Evolutionary conservation across 345 rosid species (phyloP), one percentile per base, ranked within the genome.

Genomic region (Boechera stricta): DNA sequence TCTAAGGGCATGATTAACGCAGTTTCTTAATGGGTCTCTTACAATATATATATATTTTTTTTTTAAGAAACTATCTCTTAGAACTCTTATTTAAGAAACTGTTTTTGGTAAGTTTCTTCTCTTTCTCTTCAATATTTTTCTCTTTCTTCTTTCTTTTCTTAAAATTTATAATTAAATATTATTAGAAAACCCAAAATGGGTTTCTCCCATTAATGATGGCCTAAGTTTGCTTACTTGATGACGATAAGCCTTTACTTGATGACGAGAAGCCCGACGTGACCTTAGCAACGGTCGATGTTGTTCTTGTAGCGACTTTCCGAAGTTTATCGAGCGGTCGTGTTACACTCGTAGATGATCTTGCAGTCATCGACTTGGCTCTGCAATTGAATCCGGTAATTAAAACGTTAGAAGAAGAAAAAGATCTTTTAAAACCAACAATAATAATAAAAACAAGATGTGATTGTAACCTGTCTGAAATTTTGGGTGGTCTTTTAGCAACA

Each of bases 391-490:
- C 15, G 3, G 21, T n/a, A 60, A 24, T 35, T 4, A n/a, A 49
- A 44, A 41, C 48, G 39, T 66, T 51, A 41, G 0, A 41, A 6
- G 53, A 31, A 55, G 10, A 24, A 10, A 51, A 67, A 54, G 3
- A 21, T 64, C 18, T 49, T 11, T 11, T 35, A 31, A 68, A 33
- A 53, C 12, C 10, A 3, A 42, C 61, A 33, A 16, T 2, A 60
- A 31, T 18, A 67, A 8, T 4, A 5, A 7, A 12, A 21, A 62
- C 18, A 15, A 15, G 18, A 47, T 15, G 5, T 41, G 29, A 42
- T 29, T 53, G 9, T 81, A 60, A 91, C 98, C 67, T 87, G 63
- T 82, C 86, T 41, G 73, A 53, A 59, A 52, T 47, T 18, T 79
- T 80, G 2, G 84, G 78, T 2, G 39, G 80, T 71, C 76, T 83